Evolutionary conservation across 345 rosid species (phyloP).

Genomic region (Mangifera indica): DNA sequence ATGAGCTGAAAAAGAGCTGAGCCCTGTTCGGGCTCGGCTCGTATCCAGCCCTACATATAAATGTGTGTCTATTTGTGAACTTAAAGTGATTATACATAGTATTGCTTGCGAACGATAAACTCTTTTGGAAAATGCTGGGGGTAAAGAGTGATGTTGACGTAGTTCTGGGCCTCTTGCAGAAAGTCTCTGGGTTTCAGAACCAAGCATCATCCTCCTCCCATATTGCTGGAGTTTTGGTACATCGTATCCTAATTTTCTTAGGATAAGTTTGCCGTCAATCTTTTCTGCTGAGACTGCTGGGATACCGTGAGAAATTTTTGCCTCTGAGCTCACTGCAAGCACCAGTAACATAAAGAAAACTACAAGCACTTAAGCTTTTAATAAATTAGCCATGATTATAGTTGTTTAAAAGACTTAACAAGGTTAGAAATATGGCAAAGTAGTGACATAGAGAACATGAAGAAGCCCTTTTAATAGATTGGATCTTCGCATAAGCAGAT

Average conservation of each 20-base stretch:
- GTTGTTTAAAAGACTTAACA: not conserved
- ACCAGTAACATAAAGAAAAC: too few relatives aligned
- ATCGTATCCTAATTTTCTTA: conserved; percentile 27
- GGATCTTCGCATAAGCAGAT: conserved; percentile 31
- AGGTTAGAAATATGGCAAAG: too few relatives aligned
- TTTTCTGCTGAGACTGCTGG: not conserved
- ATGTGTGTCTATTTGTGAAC: too few relatives aligned
- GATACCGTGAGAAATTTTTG: conserved; percentile 15
- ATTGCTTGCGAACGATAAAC: too few relatives aligned
- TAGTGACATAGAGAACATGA: too few relatives aligned
- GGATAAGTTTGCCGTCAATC: not conserved
- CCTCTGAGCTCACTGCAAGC: conserved; percentile 14
- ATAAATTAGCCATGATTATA: conserved; percentile 25
- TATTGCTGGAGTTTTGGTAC: conserved; percentile 2
- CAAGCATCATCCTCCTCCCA: conserved; percentile 28
- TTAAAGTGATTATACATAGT: too few relatives aligned
- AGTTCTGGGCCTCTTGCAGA: conserved; percentile 52
- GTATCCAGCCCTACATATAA: too few relatives aligned
- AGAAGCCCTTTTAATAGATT: not conserved
- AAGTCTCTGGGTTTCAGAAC: conserved; percentile 13
- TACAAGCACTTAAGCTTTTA: not conserved
- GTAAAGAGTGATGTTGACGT: conserved; percentile 35
- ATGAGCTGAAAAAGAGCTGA: too few relatives aligned
- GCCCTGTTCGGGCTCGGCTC: too few relatives aligned
- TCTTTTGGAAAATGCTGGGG: conserved; percentile 3